Base-by-base conservation (phyloP, 805 yeast genomes). In the Cyberlindnera saturnus region DNA sequence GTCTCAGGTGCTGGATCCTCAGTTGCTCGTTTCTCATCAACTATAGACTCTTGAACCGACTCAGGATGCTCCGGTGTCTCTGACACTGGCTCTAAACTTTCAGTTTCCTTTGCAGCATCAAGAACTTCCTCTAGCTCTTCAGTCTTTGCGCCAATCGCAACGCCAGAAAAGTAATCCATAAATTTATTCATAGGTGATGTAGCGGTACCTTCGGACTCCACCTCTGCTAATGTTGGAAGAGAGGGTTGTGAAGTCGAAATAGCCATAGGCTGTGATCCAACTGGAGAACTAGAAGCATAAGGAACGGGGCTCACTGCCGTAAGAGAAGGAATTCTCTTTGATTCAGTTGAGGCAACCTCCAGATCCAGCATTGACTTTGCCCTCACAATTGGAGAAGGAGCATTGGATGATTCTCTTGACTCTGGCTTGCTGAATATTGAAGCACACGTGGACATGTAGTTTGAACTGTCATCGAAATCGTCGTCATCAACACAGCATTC, bases 401-500 rank as follows among this genome's bases (percentile, higher is more conserved):
- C 41, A 1, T 17, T 28, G 6, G 53, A 44, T n/a, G 43, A 9
- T 2, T 17, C 29, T 16, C 36, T 31, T 15, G 47, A 40, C 15
- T 30, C 39, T 6, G 45, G 42, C 10, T 28, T 26, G 6, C 15
- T 18, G 37, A 42, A 32, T 17, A 49, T 41, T 5, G 34, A 10
- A 5, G 29, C 23, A 34, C 47, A 43, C 2, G 29, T 36, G 18
- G 31, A 26, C 38, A 41, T 38, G 35, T 49, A 45, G 5, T 26
- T 30, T 4, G 35, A 36, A 29, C 42, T 43, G 8, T 36, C 45
- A 9, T 55, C 59, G 4, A 47, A 47, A 16, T 52, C 56, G 16
- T 46, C 55, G 40, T 79, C 86, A 50, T 72, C 72, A 15, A 75
- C 50, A 57, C 91, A 84, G 66, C 77, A 74, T 48, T 77, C 85